Conservation (phyloP, 164 flowering plant genomes). For the Dillenia turbinata region DNA sequence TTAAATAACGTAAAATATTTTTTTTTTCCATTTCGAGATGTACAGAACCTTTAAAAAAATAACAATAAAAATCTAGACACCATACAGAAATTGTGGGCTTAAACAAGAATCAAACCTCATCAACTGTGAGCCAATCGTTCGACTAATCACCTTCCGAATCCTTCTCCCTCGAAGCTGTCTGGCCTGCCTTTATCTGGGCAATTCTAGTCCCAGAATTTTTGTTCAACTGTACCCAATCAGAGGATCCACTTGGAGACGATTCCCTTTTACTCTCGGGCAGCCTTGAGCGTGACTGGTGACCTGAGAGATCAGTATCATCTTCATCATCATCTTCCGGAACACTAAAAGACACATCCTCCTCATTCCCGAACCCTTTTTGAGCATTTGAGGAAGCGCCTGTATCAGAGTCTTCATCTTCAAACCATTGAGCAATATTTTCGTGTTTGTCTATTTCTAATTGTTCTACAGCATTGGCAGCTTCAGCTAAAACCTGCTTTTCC, state of each 20-base stretch:
- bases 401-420: constrained; percentile 26
- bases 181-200: constrained; percentile 21
- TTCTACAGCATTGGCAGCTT: constrained; percentile 13
- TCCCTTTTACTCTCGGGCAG: constrained; percentile 3
- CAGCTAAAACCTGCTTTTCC: constrained; percentile 16
- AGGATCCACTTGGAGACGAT: constrained; percentile 32
- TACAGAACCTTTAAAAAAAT: too few species aligned
- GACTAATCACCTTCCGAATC: constrained; percentile 59
- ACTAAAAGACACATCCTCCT: constrained; percentile 61
- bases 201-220: constrained; percentile 20
- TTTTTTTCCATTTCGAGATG: too few species aligned
- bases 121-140: constrained; percentile 55
- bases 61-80: neutral
- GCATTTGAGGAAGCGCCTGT: constrained; percentile 14
- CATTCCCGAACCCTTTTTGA: constrained; percentile 21
- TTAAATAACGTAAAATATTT: too few species aligned
- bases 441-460: constrained; percentile 16
- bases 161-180: constrained; percentile 24
- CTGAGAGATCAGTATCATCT: constrained; percentile 32
- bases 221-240: constrained; percentile 48
- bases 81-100: constrained; percentile 22
- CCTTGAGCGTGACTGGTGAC: constrained; percentile 12
- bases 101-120: constrained; percentile 39
- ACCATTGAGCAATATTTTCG: constrained; percentile 19
- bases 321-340: constrained; percentile 42